Conservation (phyloP, 2,329 filamentous ascomycete species). For the Emergomyces pasteurianus region DNA sequence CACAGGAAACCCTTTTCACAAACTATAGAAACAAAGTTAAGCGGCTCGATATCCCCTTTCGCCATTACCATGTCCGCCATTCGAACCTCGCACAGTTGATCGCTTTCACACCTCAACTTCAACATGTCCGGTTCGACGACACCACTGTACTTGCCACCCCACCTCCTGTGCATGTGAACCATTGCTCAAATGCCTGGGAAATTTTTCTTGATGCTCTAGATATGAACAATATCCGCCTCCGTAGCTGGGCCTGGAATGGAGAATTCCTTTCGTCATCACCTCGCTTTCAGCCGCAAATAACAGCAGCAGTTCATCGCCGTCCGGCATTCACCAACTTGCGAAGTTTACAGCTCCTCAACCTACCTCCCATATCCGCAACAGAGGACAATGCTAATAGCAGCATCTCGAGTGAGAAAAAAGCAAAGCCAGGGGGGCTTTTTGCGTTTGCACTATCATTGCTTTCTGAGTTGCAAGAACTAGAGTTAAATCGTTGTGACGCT, state of each 20-base stretch:
- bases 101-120: slow-evolving; percentile 52
- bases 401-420: slow-evolving; percentile 8
- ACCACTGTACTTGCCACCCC: slow-evolving; percentile 1
- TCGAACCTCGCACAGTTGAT: slow-evolving; percentile 50
- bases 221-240: slow-evolving; percentile 34
- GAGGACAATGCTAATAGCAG: background rate
- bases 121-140: slow-evolving; percentile 60
- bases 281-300: slow-evolving; percentile 33
- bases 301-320: slow-evolving; percentile 43
- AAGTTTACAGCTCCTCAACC: slow-evolving; percentile 26
- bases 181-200: slow-evolving; percentile 2
- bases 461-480: slow-evolving; percentile 52
- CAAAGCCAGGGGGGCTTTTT: slow-evolving; percentile 14
- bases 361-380: slow-evolving; percentile 9
- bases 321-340: slow-evolving; percentile 40
- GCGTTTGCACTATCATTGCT: slow-evolving; percentile 46
- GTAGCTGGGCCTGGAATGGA: slow-evolving; percentile 46
- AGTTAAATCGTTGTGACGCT: slow-evolving; percentile 63
- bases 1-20: slow-evolving; percentile 38
- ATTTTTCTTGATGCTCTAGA: slow-evolving; percentile 52
- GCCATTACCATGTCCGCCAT: slow-evolving; percentile 40
- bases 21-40: slow-evolving; percentile 63
- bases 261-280: slow-evolving; percentile 30
- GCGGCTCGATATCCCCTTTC: slow-evolving; percentile 56
- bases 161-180: background rate